phyloP scores from a whole-genome alignment of 495 filamentous ascomycete species.

The Entonaema liquescens region DNA sequence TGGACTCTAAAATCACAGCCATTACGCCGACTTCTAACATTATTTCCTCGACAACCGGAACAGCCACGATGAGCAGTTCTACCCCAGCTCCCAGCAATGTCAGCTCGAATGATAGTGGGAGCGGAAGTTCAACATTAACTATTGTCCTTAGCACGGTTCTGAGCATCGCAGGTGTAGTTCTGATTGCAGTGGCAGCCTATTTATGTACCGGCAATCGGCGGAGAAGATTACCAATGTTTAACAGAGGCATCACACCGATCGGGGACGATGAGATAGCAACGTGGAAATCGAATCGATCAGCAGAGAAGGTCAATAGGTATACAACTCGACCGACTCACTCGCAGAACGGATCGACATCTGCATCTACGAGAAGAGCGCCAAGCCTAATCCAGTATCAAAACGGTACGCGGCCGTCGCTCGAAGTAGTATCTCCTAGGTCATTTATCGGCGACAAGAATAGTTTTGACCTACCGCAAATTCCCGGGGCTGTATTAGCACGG shows the following conservation, averaged over 20 bases:
- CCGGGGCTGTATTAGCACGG: constrained; percentile 52
- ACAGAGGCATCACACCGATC: constrained; percentile 57
- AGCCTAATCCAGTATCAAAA: constrained; percentile 58
- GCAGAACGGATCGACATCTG: constrained; percentile 49
- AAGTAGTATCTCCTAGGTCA: constrained; percentile 50
- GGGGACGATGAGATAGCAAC: constrained; percentile 63
- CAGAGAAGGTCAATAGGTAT: constrained; percentile 38
- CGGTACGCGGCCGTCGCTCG: constrained; percentile 45
- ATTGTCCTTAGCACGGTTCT: constrained; percentile 56
- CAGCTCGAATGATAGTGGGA: constrained; percentile 10
- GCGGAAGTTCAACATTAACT: constrained; percentile 23
- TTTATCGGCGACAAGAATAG: constrained; percentile 46
- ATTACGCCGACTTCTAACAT: constrained; percentile 7
- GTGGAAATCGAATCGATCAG: constrained; percentile 51
- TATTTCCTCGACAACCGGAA: constrained; percentile 14
- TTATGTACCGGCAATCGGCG: constrained; percentile 46
- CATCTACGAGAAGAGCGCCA: constrained; percentile 52
- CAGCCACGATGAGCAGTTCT: constrained; percentile 29
- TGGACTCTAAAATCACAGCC: constrained; percentile 11
- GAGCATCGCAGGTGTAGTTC: constrained; percentile 46
- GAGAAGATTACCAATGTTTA: constrained; percentile 50
- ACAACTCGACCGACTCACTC: constrained; percentile 41
- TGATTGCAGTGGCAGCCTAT: constrained; percentile 46
- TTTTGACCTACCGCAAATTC: constrained; percentile 55
- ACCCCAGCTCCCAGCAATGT: constrained; percentile 21